Evolutionary conservation across 2,329 filamentous ascomycete species (phyloP).

Genomic region (Hypoxylon sp.): DNA sequence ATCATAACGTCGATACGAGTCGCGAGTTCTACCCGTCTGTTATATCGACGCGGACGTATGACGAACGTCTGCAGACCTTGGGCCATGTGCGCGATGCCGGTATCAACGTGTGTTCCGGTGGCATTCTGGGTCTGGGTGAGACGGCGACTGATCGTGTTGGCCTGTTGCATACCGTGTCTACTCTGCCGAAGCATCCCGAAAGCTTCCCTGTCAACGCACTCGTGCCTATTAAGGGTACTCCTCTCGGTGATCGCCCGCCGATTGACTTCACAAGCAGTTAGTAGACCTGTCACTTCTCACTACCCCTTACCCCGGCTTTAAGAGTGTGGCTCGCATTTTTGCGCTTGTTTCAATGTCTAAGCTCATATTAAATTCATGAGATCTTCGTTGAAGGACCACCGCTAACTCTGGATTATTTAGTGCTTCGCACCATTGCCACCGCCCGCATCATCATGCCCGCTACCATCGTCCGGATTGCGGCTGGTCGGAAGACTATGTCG

Average conservation of each 20-base stretch:
- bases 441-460: conserved; percentile 86
- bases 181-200: conserved; percentile 85
- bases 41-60: conserved; percentile 88
- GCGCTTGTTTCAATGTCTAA: background rate
- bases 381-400: background rate
- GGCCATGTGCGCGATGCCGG: conserved; percentile 86
- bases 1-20: conserved; percentile 93
- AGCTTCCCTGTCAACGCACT: conserved; percentile 93
- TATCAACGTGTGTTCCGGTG: conserved; percentile 90
- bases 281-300: conserved; percentile 2
- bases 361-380: background rate
- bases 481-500: conserved; percentile 84
- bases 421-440: conserved; percentile 86
- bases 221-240: conserved; percentile 91
- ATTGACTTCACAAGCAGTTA: conserved; percentile 78
- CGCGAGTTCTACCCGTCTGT: conserved; percentile 89
- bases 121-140: conserved; percentile 89
- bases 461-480: conserved; percentile 89
- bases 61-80: conserved; percentile 86
- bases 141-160: conserved; percentile 83
- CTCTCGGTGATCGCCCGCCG: conserved; percentile 80
- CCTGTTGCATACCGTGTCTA: conserved; percentile 85
- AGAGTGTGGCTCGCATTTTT: background rate
- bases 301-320: background rate
- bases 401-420: conserved; percentile 16